phyloP scores from a whole-genome alignment of 2,329 filamentous ascomycete species.

The Aspergillus sp. region DNA sequence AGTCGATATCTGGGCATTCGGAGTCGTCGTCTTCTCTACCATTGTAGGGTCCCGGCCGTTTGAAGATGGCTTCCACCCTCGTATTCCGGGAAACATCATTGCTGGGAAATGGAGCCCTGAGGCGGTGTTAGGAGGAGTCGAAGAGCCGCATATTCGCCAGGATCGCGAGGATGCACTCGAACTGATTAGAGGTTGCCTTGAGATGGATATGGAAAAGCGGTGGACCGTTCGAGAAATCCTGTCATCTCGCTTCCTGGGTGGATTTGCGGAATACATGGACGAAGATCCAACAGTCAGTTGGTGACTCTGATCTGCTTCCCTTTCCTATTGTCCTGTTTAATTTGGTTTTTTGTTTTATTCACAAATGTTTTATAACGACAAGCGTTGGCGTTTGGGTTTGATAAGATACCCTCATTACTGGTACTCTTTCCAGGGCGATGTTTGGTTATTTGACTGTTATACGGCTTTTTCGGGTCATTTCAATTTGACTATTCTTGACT shows the following conservation, averaged over 20 bases:
- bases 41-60: constrained; percentile 56
- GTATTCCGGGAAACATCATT: constrained; percentile 52
- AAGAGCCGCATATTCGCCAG: constrained; percentile 27
- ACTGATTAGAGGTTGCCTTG: constrained; percentile 53
- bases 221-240: constrained; percentile 52
- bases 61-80: constrained; percentile 51
- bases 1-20: constrained; percentile 61
- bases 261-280: constrained; percentile 25
- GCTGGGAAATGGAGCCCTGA: constrained; percentile 51
- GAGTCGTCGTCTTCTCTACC: constrained; percentile 54
- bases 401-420: neutral
- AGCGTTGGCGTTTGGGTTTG: neutral
- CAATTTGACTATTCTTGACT: too few species aligned
- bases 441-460: too few species aligned
- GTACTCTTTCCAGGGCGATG: neutral
- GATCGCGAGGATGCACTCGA: constrained; percentile 46
- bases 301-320: constrained; percentile 24
- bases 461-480: too few species aligned
- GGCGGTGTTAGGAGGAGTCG: constrained; percentile 40
- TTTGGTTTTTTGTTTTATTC: constrained; percentile 8
- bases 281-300: constrained; percentile 26
- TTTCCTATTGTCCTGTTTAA: neutral
- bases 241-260: constrained; percentile 47
- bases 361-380: constrained; percentile 12
- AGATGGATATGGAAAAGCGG: constrained; percentile 47